Conservation (phyloP, 768 basidiomycete species). For the Termitomyces sp. region DNA sequence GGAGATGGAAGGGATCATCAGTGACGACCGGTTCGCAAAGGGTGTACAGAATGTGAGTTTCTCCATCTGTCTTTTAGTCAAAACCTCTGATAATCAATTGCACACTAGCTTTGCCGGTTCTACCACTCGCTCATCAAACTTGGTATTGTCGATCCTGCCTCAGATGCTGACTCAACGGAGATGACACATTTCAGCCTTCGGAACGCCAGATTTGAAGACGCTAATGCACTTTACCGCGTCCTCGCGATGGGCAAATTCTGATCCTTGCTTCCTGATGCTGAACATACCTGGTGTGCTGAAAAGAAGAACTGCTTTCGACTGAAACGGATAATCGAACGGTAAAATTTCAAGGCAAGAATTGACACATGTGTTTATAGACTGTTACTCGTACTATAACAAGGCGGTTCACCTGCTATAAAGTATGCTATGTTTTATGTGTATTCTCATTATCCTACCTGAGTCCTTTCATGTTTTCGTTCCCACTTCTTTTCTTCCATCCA, state of each 20-base stretch:
- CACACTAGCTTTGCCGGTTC: conserved; percentile 70
- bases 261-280: conserved; percentile 1
- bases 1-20: conserved; percentile 60
- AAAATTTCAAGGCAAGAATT: conserved; percentile 9
- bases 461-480: neutral
- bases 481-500: neutral
- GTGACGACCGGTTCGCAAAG: conserved; percentile 69
- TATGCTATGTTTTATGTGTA: conserved; percentile 17
- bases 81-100: conserved; percentile 3
- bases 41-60: conserved; percentile 64
- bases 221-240: conserved; percentile 64
- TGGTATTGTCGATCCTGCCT: conserved; percentile 53
- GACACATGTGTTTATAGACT: conserved; percentile 9
- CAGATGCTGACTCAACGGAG: conserved; percentile 70
- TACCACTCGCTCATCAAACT: conserved; percentile 67
- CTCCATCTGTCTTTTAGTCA: neutral
- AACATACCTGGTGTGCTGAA: neutral
- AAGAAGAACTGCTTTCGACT: neutral
- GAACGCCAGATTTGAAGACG: conserved; percentile 72
- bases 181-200: conserved; percentile 75
- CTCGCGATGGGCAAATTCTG: conserved; percentile 45
- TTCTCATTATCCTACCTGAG: neutral
- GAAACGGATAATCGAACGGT: neutral
- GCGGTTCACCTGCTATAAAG: conserved; percentile 8
- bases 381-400: conserved; percentile 4